Evolutionary conservation across 2,329 filamentous ascomycete species (phyloP).

Genomic region (Phaeophleospora eucalypticola): DNA sequence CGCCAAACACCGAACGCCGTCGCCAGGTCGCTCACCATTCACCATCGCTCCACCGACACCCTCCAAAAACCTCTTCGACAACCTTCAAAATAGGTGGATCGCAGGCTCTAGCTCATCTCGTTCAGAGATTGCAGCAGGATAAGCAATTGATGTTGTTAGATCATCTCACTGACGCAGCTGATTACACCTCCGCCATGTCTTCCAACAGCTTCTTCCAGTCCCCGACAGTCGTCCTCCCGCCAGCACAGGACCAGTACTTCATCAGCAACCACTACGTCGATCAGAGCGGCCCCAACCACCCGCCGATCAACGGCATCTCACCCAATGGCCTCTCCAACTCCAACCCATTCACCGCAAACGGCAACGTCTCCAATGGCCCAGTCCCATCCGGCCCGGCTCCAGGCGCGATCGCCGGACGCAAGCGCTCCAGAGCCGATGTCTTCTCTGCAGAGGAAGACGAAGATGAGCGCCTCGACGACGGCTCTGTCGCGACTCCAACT

Average conservation of each 20-base stretch:
- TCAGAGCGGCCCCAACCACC: constrained; percentile 14
- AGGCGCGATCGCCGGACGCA: constrained; percentile 57
- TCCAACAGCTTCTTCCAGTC: constrained; percentile 42
- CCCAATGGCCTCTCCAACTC: constrained; percentile 24
- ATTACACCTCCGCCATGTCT: constrained; percentile 18
- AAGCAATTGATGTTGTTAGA: constrained; percentile 31
- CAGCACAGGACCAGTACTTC: constrained; percentile 36
- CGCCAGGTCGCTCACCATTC: not conserved
- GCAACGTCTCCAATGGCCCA: no score
- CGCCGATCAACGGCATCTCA: constrained; percentile 20
- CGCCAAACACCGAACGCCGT: not conserved
- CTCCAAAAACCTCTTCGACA: not conserved
- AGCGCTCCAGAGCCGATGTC: constrained; percentile 73
- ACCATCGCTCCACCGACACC: not conserved
- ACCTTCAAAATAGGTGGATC: constrained; percentile 26
- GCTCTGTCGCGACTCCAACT: constrained; percentile 41
- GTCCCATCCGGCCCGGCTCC: constrained; percentile 14
- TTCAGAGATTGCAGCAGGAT: constrained; percentile 24
- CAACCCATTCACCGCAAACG: constrained; percentile 7
- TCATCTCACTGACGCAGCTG: constrained; percentile 31
- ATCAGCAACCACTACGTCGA: constrained; percentile 25
- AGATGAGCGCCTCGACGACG: constrained; percentile 46
- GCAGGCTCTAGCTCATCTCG: constrained; percentile 25
- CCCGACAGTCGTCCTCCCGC: constrained; percentile 45
- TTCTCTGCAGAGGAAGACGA: constrained; percentile 57